Percentiles rank a stretch among this genome's conserved stretches.
These are phyloP conservation scores for Biscutella laevigata DNA, from an alignment of 441 rosid species.

Conservation along the genomic window DNA sequence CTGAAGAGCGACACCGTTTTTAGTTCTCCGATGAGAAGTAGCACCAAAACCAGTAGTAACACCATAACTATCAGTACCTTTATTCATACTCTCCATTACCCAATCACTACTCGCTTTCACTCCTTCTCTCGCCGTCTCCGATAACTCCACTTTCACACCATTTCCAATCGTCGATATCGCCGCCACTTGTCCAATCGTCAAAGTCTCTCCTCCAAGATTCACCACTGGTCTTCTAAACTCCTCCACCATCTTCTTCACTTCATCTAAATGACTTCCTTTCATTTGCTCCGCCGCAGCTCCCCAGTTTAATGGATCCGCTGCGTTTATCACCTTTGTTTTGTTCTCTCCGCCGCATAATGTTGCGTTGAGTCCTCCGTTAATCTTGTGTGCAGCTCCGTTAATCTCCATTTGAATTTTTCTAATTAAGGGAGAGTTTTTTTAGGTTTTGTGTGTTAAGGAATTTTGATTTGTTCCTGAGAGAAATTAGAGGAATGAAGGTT, in stretches of 20 bases:
- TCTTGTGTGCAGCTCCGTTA: constrained; percentile 17
- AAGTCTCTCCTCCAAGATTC: constrained; percentile 51
- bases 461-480: constrained; percentile 30
- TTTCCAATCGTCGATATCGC: constrained; percentile 34
- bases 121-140: constrained; percentile 51
- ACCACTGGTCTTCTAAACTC: constrained; percentile 53
- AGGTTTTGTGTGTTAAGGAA: no score
- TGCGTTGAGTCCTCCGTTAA: constrained; percentile 18
- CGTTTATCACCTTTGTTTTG: background rate
- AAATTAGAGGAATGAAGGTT: constrained; percentile 4
- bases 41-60: constrained; percentile 77
- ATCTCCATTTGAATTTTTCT: constrained; percentile 16
- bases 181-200: constrained; percentile 63
- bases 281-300: constrained; percentile 51
- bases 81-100: constrained; percentile 69
- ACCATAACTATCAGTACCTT: constrained; percentile 68
- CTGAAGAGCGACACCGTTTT: constrained; percentile 60
- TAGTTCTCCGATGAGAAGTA: constrained; percentile 69
- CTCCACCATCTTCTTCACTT: constrained; percentile 58
- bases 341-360: constrained; percentile 26
- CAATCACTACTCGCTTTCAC: constrained; percentile 72
- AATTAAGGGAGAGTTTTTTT: no score
- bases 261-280: constrained; percentile 70
- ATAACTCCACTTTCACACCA: constrained; percentile 42
- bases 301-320: constrained; percentile 54